Conservation (phyloP, 2,329 filamentous ascomycete species). For the Apiospora marii region DNA sequence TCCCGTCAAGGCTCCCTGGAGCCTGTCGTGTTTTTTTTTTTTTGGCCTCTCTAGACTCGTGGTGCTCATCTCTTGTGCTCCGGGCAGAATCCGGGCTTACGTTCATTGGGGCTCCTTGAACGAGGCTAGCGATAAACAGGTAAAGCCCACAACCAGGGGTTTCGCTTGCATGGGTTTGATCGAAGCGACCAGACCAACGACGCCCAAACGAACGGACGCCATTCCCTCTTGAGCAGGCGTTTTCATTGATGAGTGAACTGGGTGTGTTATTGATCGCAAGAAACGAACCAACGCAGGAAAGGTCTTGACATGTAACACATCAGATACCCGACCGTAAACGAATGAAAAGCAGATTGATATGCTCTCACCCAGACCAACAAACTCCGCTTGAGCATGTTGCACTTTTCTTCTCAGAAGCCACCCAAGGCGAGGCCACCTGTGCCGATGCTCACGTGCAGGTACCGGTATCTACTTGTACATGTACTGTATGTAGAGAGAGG, state of each 20-base stretch:
- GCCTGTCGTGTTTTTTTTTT: neutral
- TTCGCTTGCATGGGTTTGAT: slow-evolving; percentile 17
- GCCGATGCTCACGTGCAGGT: too few species aligned
- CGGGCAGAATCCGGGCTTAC: slow-evolving; percentile 10
- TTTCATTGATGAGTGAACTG: neutral
- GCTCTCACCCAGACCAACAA: neutral
- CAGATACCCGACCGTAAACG: slow-evolving; percentile 12
- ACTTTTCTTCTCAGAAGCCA: neutral
- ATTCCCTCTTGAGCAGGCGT: slow-evolving; percentile 18
- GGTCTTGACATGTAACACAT: slow-evolving; percentile 4
- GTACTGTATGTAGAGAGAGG: neutral
- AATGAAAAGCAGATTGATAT: neutral
- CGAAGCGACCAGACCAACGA: slow-evolving; percentile 7
- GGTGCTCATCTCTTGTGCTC: neutral
- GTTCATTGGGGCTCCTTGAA: slow-evolving; percentile 4
- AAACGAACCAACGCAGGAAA: slow-evolving; percentile 19
- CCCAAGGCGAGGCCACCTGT: too few species aligned
- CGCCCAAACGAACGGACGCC: slow-evolving; percentile 2
- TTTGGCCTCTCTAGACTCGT: too few species aligned
- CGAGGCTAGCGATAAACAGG: slow-evolving; percentile 11
- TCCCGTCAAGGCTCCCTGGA: neutral
- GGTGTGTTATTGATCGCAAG: slow-evolving; percentile 11
- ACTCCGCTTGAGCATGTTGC: slow-evolving; percentile 10
- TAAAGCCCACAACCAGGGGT: neutral
- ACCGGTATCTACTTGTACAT: neutral